These are phyloP conservation scores for Populus hybrid DNA, from an alignment of 441 rosid species.

Conservation along the genomic window DNA sequence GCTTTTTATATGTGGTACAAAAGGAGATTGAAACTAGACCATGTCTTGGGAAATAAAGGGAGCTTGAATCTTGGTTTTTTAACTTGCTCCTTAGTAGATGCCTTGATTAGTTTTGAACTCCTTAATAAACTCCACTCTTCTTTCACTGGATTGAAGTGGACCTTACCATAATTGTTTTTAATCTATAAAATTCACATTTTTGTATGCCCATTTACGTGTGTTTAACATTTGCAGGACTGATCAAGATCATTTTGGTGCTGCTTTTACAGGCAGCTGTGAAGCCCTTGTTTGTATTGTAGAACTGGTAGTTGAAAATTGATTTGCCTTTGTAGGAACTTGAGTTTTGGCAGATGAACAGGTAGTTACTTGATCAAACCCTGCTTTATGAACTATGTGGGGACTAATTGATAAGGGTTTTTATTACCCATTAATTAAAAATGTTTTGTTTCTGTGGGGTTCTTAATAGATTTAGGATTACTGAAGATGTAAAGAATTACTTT, in stretches of 20 bases:
- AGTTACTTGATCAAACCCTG: slow-evolving; percentile 1
- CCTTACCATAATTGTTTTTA: not conserved
- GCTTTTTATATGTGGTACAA: not conserved
- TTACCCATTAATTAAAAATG: not conserved
- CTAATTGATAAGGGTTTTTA: not conserved
- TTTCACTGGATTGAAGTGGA: not conserved
- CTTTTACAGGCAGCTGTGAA: not conserved
- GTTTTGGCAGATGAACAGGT: slow-evolving; percentile 9
- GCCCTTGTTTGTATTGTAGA: not conserved
- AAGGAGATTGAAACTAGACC: not conserved
- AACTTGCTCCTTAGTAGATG: not conserved
- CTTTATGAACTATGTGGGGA: not conserved
- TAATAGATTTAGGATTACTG: not conserved
- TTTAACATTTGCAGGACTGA: not conserved
- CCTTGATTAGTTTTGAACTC: not conserved
- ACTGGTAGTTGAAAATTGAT: not conserved
- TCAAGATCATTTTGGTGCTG: not conserved
- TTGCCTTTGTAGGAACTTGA: not conserved
- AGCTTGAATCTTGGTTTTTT: no score
- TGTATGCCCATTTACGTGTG: not conserved
- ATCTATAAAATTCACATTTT: not conserved
- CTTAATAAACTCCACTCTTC: not conserved
- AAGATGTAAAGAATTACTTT: not conserved
- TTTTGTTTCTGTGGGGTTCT: not conserved
- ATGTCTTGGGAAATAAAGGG: not conserved